Evolutionary conservation across 257 asterid species (phyloP).

Genomic region (Nicotiana noctiflora): DNA sequence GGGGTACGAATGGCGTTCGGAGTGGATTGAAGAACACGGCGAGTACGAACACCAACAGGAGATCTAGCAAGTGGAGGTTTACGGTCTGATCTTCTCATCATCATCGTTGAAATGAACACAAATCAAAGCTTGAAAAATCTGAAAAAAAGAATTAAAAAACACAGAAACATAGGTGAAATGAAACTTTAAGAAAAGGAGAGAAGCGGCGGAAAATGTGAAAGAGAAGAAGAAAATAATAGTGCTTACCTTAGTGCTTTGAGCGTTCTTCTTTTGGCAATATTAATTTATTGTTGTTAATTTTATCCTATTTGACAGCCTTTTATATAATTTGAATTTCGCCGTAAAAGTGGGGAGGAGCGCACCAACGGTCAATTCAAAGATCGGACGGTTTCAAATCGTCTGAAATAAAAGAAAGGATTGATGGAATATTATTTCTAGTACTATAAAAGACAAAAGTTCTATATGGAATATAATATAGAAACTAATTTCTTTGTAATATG

Average conservation of each 20-base stretch:
- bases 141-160: not conserved
- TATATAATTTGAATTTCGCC: not conserved
- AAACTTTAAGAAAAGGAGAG: not conserved
- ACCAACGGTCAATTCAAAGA: conserved; percentile 14
- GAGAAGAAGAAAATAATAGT: not conserved
- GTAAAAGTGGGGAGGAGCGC: not conserved
- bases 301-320: not conserved
- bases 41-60: conserved; percentile 64
- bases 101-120: conserved; percentile 19
- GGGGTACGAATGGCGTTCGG: conserved; percentile 31
- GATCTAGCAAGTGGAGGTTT: conserved; percentile 93
- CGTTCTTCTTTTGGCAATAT: not conserved
- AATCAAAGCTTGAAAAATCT: not conserved
- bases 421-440: not conserved
- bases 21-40: conserved; percentile 52
- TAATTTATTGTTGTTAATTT: not conserved
- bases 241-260: not conserved
- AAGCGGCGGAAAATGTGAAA: not conserved
- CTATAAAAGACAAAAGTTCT: too few species aligned
- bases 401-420: not conserved
- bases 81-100: conserved; percentile 61
- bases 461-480: not conserved
- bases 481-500: too few species aligned
- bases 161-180: not conserved
- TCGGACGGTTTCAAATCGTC: not conserved